phyloP scores from a whole-genome alignment of 73 alveolate genomes.

The Blepharisma stoltei region DNA sequence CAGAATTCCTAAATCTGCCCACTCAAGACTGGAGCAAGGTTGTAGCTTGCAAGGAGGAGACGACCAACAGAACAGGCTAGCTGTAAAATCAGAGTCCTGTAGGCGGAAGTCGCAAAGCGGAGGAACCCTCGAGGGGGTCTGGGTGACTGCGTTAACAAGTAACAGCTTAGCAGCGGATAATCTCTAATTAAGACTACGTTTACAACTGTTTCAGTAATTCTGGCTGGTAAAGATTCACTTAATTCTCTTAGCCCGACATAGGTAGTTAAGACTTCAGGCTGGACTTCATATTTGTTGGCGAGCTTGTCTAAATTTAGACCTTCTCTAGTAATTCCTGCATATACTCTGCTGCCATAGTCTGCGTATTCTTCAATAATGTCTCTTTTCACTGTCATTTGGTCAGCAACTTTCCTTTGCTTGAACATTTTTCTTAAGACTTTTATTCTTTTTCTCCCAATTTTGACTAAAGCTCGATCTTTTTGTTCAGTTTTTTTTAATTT shows the following conservation, averaged over 20 bases:
- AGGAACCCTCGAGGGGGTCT: too few species aligned
- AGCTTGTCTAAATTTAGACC: constrained; percentile 94
- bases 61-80: too few species aligned
- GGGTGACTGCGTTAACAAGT: constrained; percentile 31
- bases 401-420: constrained; percentile 88
- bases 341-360: constrained; percentile 93
- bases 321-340: constrained; percentile 97
- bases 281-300: constrained; percentile 93
- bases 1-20: too few species aligned
- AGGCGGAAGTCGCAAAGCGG: too few species aligned
- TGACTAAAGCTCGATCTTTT: constrained; percentile 82
- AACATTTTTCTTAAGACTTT: constrained; percentile 95
- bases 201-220: constrained; percentile 44
- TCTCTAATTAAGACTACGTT: too few species aligned
- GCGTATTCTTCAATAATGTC: constrained; percentile 97
- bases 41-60: too few species aligned
- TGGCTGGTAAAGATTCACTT: constrained; percentile 66
- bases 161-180: too few species aligned
- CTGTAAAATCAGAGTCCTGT: too few species aligned
- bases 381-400: constrained; percentile 73
- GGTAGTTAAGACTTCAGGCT: constrained; percentile 92
- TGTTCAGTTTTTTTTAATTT: constrained; percentile 81
- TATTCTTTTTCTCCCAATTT: constrained; percentile 83
- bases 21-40: too few species aligned
- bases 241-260: constrained; percentile 86